Evolutionary conservation across 148 eudicot species (phyloP), one percentile per base, ranked within the genome.

Genomic region (Rhododendron williamsianum): DNA sequence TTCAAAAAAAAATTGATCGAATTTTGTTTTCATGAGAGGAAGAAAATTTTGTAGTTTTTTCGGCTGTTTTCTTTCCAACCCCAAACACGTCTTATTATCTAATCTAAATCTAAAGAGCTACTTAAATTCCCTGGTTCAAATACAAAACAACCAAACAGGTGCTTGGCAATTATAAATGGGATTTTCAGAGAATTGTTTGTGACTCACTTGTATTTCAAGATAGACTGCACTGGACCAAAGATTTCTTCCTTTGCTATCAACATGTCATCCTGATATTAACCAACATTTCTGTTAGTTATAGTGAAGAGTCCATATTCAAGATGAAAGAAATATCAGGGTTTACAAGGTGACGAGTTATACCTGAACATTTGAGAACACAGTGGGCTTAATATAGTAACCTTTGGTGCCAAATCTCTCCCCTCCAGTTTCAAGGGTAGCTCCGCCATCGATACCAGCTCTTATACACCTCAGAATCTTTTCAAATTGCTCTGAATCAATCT

Each of bases 281-380:
- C 51, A 49, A 23, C n/a, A 49, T 72, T 58, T 74, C 19, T 45
- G 78, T 58, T 76, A 58, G 82, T 12, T 67, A 9, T 33, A 6
- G 38, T 52, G 56, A 54, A 77, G n/a, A 6, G 56, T 65, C 12
- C 35, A 51, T 35, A 8, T 81, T 1, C 18, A 51, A 4, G 6
- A 18, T 48, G 18, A 38, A 81, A 72, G 84, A 45, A 73, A 8
- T 1, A 23, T 21, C 21, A 3, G 10, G 7, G 9, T 30, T 27
- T 41, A 9, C 63, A 80, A 35, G 4, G 52, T 25, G 6, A 41
- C 45, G 2, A 41, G 76, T 18, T 15, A 45, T 88, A 96, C 99
- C 96, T 88, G 86, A 35, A 96, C 99, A 84, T 95, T 84, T n/a
- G 99, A 95, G 93, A 96, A 96, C 84, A 96, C 97, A 25, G 99